A percentile compares a stretch with the other conserved stretches of the same genome.
These are phyloP conservation scores for Artomyces pyxidatus DNA, from an alignment of 768 basidiomycete species.

Conservation along the genomic window DNA sequence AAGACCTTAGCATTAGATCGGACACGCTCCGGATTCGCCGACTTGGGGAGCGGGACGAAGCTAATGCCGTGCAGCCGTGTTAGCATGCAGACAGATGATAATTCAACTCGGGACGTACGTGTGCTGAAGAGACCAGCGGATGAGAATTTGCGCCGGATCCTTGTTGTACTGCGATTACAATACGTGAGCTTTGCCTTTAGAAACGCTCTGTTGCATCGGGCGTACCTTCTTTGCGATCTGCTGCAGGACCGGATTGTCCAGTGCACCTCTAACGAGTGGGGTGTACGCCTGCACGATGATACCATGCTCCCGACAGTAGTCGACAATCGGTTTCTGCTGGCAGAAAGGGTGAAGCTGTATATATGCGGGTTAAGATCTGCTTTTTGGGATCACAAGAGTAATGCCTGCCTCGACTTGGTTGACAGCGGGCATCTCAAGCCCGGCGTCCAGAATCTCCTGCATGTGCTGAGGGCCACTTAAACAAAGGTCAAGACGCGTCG, in stretches of 20 bases:
- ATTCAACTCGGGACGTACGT: slow-evolving; percentile 38
- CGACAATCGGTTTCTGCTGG: slow-evolving; percentile 33
- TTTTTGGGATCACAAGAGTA: neutral
- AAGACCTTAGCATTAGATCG: slow-evolving; percentile 65
- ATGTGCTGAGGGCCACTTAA: slow-evolving; percentile 62
- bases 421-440: slow-evolving; percentile 58
- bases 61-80: slow-evolving; percentile 28
- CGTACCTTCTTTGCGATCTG: slow-evolving; percentile 53
- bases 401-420: slow-evolving; percentile 66
- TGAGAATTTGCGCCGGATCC: slow-evolving; percentile 69
- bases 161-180: slow-evolving; percentile 37
- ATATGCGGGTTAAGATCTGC: too few relatives aligned
- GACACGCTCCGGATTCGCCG: slow-evolving; percentile 62
- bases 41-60: slow-evolving; percentile 79
- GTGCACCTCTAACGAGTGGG: slow-evolving; percentile 50
- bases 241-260: slow-evolving; percentile 43
- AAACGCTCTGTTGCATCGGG: neutral
- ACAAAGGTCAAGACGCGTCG: neutral
- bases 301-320: slow-evolving; percentile 41
- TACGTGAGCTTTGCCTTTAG: neutral
- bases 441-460: slow-evolving; percentile 60
- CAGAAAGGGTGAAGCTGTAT: slow-evolving; percentile 72
- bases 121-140: slow-evolving; percentile 87
- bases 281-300: slow-evolving; percentile 72
- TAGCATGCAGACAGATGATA: neutral